Conservation (phyloP, 2,329 filamentous ascomycete species). For the Dendryphion nanum region DNA sequence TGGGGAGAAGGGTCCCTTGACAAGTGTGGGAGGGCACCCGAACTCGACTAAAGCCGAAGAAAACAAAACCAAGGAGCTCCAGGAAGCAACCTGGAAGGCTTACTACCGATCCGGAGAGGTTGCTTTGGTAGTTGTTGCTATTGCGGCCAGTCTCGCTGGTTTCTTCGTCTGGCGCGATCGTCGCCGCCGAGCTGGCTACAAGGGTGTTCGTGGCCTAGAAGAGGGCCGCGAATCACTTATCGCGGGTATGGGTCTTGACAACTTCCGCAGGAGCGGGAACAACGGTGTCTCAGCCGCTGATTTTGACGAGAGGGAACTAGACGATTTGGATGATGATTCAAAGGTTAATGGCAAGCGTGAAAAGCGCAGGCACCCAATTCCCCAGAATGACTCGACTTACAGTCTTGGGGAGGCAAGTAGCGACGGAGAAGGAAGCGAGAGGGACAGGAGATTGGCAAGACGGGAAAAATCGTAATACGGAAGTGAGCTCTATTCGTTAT, state of each 20-base stretch:
- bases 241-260: conserved; percentile 47
- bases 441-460: conserved; percentile 20
- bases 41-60: conserved; percentile 68
- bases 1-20: conserved; percentile 77
- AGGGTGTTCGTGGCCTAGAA: conserved; percentile 34
- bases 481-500: too few relatives aligned
- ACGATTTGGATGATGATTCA: conserved; percentile 46
- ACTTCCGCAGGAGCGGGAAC: conserved; percentile 46
- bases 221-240: conserved; percentile 43
- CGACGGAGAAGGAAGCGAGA: conserved; percentile 37
- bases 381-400: conserved; percentile 43
- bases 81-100: conserved; percentile 82
- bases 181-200: conserved; percentile 46
- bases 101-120: conserved; percentile 87
- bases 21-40: conserved; percentile 71
- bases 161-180: conserved; percentile 63
- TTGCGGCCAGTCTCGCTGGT: conserved; percentile 73
- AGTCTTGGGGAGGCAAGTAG: conserved; percentile 49
- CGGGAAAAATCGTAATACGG: conserved; percentile 22
- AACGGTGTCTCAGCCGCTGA: conserved; percentile 61
- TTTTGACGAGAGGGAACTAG: conserved; percentile 62
- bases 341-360: conserved; percentile 13
- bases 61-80: conserved; percentile 69
- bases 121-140: conserved; percentile 75
- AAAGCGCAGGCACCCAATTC: conserved; percentile 29